Conservation (phyloP, 768 basidiomycete species). For the Pleurotus cornucopiae region DNA sequence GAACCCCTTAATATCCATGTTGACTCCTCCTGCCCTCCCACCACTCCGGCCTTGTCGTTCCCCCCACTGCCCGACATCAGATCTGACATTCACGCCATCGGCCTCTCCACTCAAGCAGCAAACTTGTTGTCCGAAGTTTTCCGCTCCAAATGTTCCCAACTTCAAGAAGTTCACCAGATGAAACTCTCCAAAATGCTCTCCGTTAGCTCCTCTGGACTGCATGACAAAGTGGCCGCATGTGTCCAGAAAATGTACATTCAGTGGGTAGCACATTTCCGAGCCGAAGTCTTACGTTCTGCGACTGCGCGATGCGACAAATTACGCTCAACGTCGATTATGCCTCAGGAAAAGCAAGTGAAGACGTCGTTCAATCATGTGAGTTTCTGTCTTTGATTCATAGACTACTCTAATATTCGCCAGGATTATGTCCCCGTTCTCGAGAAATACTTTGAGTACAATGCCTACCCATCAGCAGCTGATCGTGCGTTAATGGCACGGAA, state of each 20-base stretch:
- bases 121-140: not conserved
- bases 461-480: slow-evolving; percentile 41
- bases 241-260: not conserved
- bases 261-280: not conserved
- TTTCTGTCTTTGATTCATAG: not conserved
- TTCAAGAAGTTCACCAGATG: not conserved
- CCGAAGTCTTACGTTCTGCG: not conserved
- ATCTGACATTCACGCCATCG: not conserved
- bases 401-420: slow-evolving; percentile 21
- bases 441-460: slow-evolving; percentile 42
- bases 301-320: not conserved
- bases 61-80: not conserved
- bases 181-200: no score
- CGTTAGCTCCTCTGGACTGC: not conserved
- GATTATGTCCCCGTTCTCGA: slow-evolving; percentile 43
- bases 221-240: not conserved
- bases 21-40: not conserved
- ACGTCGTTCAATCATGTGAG: slow-evolving; percentile 20
- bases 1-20: not conserved
- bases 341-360: not conserved
- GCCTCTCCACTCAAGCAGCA: not conserved
- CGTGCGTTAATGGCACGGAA: slow-evolving; percentile 35
- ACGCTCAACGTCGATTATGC: not conserved
- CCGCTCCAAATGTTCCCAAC: not conserved
- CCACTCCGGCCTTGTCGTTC: not conserved